Evolutionary conservation across 1,284 basidiomycete genomes (phyloP), one percentile per base, ranked within the genome.

Genomic region (Bjerkandera adusta): DNA sequence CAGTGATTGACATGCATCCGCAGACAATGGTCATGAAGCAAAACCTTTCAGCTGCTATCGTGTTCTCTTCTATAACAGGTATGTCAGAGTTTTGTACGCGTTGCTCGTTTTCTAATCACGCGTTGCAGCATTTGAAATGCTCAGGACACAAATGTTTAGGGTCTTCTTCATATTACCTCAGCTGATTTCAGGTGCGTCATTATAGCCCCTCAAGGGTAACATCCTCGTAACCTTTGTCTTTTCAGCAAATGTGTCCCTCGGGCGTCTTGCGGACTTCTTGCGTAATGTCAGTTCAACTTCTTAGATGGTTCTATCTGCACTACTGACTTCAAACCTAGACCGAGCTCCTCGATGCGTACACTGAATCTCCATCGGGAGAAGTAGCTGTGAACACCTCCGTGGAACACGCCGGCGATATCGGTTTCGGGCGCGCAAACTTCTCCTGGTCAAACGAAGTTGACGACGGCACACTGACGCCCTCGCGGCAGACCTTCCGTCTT

Each of bases 301-400:
- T 37, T 18, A 16, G 53, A 12, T n/a, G 25, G 12, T 8, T 15
- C 21, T 20, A 24, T 12, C 50, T 4, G 62, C 6, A 10, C 34
- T 38, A 7, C 20, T 52, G 21, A 45, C 8, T 20, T 16, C 36
- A 4, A 35, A 21, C 34, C 39, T 38, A 73, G 68, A 75, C 71
- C 33, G 73, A 76, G 48, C 63, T 77, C 38, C 63, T 77, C 32
- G 75, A 78, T 50, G 62, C 66, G 21, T 76, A 60, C 53, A 62
- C 64, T 10, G 57, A 63, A 33, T 48, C 54, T 30, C 47, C 52
- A 2, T 20, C 50, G 8, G 43, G 49, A 20, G 50, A 53, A 13
- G 36, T 53, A 12, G 47, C 59, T 20, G 45, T 52, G 12, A 55
- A 55, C 30, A 54, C 45, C 10, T 40, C 49, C 8, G 46, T 48